Conservation (phyloP, 805 yeast species). For the Monosporozyma aerobia region DNA sequence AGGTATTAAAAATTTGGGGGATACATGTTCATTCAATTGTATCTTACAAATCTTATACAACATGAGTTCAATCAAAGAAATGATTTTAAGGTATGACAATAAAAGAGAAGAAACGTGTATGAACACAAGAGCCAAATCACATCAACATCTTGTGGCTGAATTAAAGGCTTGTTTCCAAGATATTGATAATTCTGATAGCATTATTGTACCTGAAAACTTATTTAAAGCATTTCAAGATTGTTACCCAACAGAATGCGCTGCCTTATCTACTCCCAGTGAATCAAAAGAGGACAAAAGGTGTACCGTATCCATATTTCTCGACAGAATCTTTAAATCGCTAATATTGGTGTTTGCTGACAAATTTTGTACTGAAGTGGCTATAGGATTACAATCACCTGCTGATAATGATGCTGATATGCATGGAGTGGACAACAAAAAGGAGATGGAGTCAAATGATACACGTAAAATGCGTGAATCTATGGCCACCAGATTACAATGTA, state of each 20-base stretch:
- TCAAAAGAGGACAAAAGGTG: constrained; percentile 78
- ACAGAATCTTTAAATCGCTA: constrained; percentile 56
- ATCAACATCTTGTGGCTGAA: constrained; percentile 38
- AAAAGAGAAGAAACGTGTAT: constrained; percentile 7
- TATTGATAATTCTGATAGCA: constrained; percentile 31
- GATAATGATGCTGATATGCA: background rate
- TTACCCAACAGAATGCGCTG: constrained; percentile 71
- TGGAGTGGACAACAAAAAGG: background rate
- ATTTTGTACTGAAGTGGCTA: constrained; percentile 46
- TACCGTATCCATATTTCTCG: constrained; percentile 92
- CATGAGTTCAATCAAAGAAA: constrained; percentile 58
- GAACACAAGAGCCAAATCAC: constrained; percentile 17
- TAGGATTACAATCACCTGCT: background rate
- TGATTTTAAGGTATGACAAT: constrained; percentile 43
- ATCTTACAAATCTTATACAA: constrained; percentile 79
- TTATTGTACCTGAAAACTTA: constrained; percentile 57
- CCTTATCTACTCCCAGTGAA: constrained; percentile 44
- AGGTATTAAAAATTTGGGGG: constrained; percentile 88
- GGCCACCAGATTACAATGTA: background rate
- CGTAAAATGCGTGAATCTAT: background rate
- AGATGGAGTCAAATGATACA: background rate
- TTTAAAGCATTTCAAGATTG: constrained; percentile 52
- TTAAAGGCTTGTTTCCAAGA: constrained; percentile 36
- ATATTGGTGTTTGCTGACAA: constrained; percentile 36
- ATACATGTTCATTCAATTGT: constrained; percentile 89